Evolutionary conservation across 805 yeast species (phyloP).

Genomic region (Zygoascus flipseniorum): DNA sequence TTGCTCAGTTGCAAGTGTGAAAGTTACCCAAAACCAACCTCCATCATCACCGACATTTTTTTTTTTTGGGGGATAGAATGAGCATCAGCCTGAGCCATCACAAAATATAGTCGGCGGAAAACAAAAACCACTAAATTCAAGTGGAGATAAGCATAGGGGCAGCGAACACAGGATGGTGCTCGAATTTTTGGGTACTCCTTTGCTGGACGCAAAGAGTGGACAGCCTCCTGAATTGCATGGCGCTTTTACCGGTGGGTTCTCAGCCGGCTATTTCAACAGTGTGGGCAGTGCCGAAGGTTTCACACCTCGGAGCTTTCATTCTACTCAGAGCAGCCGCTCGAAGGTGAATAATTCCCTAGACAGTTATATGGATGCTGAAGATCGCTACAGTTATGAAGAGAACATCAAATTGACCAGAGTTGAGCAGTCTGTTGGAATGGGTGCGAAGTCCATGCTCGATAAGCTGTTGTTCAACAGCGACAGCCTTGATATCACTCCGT

Average conservation of each 20-base stretch:
- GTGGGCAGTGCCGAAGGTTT: slow-evolving; percentile 31
- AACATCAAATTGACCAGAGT: background rate
- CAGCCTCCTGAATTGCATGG: background rate
- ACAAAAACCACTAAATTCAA: too few relatives aligned
- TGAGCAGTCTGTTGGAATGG: background rate
- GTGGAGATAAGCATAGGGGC: too few relatives aligned
- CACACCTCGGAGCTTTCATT: slow-evolving; percentile 22
- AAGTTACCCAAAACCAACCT: too few relatives aligned
- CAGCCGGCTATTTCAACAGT: slow-evolving; percentile 28
- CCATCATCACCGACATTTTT: too few relatives aligned
- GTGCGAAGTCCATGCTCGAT: slow-evolving; percentile 1
- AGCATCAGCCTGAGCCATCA: too few relatives aligned
- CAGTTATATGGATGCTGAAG: slow-evolving; percentile 31
- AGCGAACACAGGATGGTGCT: background rate
- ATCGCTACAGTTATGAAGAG: slow-evolving; percentile 18
- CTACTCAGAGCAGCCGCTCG: slow-evolving; percentile 14
- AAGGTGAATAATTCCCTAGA: slow-evolving; percentile 6
- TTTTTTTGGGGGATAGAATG: too few relatives aligned
- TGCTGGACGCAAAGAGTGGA: background rate
- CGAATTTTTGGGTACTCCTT: background rate
- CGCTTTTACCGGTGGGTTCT: slow-evolving; percentile 24
- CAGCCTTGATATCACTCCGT: background rate
- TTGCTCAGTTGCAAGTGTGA: too few relatives aligned
- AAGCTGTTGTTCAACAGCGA: background rate
- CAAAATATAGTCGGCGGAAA: too few relatives aligned